phyloP scores from a whole-genome alignment of 495 filamentous ascomycete species.

The Diplogelasinospora grovesii region DNA sequence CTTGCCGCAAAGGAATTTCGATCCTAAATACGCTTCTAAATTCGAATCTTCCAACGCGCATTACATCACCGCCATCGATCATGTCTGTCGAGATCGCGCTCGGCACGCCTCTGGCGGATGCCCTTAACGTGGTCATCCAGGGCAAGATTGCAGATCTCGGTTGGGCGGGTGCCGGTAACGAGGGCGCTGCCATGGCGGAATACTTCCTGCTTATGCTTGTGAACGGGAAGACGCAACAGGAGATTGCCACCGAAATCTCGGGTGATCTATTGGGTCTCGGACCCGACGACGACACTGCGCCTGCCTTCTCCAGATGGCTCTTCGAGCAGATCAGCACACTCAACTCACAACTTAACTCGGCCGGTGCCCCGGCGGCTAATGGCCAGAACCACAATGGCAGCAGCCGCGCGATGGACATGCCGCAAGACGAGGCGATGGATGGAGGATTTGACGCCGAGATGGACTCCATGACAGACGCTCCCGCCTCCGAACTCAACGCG shows the following conservation, averaged over 20 bases:
- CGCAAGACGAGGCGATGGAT: conserved; percentile 23
- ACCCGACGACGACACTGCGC: conserved; percentile 74
- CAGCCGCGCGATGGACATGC: conserved; percentile 9
- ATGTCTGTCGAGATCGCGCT: conserved; percentile 71
- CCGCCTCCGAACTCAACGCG: conserved; percentile 52
- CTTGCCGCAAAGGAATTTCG: too few species aligned
- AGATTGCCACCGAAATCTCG: conserved; percentile 82
- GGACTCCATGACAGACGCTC: conserved; percentile 42
- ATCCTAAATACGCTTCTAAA: too few species aligned
- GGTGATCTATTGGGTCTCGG: conserved; percentile 80
- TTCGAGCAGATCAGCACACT: conserved; percentile 74
- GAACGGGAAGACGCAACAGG: conserved; percentile 84
- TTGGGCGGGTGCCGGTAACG: conserved; percentile 73
- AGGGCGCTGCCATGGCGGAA: conserved; percentile 81
- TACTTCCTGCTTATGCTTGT: conserved; percentile 96
- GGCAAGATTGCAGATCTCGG: conserved; percentile 94
- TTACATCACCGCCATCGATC: not conserved
- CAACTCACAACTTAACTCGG: conserved; percentile 52
- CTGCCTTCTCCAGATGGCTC: conserved; percentile 83
- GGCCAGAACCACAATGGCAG: conserved; percentile 7
- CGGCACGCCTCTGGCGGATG: conserved; percentile 72
- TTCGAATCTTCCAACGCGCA: not conserved
- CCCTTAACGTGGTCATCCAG: conserved; percentile 71
- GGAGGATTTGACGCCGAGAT: conserved; percentile 57
- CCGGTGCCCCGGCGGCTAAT: conserved; percentile 21